Evolutionary conservation across 1,284 basidiomycete genomes (phyloP).

Genomic region (Boletellus deceptivus): DNA sequence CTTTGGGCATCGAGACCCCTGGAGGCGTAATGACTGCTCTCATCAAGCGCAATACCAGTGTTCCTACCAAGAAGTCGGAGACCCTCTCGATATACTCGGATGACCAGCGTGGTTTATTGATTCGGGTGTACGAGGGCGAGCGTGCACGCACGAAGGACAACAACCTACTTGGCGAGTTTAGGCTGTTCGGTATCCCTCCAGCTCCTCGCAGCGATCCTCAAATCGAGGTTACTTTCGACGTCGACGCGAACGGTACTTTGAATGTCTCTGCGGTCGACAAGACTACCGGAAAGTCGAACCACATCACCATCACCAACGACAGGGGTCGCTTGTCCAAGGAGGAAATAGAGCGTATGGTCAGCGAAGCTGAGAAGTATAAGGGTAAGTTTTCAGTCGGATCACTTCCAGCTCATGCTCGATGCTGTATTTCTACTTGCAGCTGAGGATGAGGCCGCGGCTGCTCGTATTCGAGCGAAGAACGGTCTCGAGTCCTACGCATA

Average conservation of each 20-base stretch:
- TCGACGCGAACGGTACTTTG: constrained; percentile 97
- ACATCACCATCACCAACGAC: constrained; percentile 98
- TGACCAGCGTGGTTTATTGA: constrained; percentile 98
- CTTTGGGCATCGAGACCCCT: constrained; percentile 97
- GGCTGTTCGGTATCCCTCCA: constrained; percentile 95
- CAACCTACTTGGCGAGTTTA: constrained; percentile 98
- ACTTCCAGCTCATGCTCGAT: not conserved
- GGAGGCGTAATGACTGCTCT: constrained; percentile 98
- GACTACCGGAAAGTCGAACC: constrained; percentile 95
- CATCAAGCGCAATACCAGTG: constrained; percentile 98
- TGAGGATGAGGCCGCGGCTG: constrained; percentile 79
- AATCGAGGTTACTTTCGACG: constrained; percentile 97
- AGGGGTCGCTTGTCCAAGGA: constrained; percentile 76
- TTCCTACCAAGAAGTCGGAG: constrained; percentile 99
- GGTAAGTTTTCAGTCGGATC: constrained; percentile 37
- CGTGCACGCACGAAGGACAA: constrained; percentile 99
- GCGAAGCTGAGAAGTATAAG: constrained; percentile 92
- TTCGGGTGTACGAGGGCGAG: constrained; percentile 99
- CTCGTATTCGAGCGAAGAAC: constrained; percentile 87
- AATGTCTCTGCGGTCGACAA: constrained; percentile 97
- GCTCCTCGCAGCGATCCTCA: constrained; percentile 98
- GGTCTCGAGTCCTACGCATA: constrained; percentile 91
- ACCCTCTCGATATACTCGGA: constrained; percentile 99
- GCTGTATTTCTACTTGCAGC: constrained; percentile 38
- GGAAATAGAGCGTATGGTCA: constrained; percentile 81